Conservation (phyloP, 1,284 basidiomycete genomes). For the Megacollybia platyphylla region DNA sequence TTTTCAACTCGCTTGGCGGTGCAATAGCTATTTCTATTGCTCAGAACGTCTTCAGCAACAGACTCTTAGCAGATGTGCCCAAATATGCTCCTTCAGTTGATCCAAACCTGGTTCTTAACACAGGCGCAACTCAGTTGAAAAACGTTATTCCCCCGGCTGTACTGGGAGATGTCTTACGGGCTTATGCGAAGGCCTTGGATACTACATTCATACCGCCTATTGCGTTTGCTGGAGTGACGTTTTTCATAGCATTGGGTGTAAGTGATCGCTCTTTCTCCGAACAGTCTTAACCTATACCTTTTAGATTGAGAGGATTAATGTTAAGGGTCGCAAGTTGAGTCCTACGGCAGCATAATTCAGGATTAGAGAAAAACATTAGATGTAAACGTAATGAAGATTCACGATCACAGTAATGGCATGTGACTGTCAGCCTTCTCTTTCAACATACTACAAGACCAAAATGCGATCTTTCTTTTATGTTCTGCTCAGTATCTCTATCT, state of each 20-base stretch:
- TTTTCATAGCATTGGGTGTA: neutral
- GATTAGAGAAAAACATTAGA: neutral
- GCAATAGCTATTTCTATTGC: constrained; percentile 1
- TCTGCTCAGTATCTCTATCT: neutral
- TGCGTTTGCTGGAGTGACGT: neutral
- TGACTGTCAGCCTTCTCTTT: neutral
- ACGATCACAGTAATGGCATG: neutral
- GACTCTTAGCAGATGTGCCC: constrained; percentile 1
- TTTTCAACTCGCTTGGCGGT: constrained; percentile 2
- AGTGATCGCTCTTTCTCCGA: neutral
- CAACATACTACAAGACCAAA: neutral
- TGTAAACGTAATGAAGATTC: neutral
- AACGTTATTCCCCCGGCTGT: neutral
- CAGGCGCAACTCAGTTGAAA: constrained; percentile 6
- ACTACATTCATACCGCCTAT: neutral
- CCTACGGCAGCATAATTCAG: neutral
- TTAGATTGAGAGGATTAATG: neutral
- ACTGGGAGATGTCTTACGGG: neutral
- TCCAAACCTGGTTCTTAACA: constrained; percentile 4
- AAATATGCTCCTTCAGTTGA: constrained; percentile 4
- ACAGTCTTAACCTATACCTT: neutral
- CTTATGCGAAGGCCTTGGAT: neutral
- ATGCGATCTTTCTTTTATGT: neutral
- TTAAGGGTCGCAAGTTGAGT: neutral
- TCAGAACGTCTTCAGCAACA: constrained; percentile 7